Evolutionary conservation across 2,329 filamentous ascomycete species (phyloP).

Genomic region (Arthrinium puccinioides): DNA sequence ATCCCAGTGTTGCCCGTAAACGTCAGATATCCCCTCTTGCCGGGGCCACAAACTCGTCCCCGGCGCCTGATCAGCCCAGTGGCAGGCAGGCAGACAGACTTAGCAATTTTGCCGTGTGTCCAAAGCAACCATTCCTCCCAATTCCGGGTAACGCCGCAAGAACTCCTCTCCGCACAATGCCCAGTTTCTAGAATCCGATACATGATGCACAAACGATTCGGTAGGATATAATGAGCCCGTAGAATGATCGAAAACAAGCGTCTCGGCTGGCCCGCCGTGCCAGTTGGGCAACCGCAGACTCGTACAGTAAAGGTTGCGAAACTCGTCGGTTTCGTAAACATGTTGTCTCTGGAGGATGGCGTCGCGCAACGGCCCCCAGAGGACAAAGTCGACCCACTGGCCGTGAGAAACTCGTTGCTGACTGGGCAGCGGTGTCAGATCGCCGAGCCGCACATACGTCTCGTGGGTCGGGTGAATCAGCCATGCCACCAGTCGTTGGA

Average conservation of each 20-base stretch:
- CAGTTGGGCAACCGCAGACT: slow-evolving; percentile 27
- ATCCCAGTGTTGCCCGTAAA: too few species aligned
- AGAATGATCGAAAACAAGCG: slow-evolving; percentile 16
- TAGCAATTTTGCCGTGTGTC: too few species aligned
- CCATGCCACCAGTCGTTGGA: slow-evolving; percentile 21
- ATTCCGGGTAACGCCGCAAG: slow-evolving; percentile 18
- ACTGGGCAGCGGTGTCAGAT: slow-evolving; percentile 17
- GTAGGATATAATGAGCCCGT: slow-evolving; percentile 18
- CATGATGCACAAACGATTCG: slow-evolving; percentile 15
- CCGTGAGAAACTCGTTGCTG: slow-evolving; percentile 20
- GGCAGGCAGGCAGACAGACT: too few species aligned
- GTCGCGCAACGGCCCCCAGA: slow-evolving; percentile 26
- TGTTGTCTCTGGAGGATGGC: slow-evolving; percentile 26
- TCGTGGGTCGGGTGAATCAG: slow-evolving; percentile 23
- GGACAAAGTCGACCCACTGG: slow-evolving; percentile 24
- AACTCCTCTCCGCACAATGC: slow-evolving; percentile 17
- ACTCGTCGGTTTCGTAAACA: slow-evolving; percentile 29
- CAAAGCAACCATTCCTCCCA: slow-evolving; percentile 13
- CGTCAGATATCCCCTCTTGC: too few species aligned
- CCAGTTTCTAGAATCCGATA: slow-evolving; percentile 18
- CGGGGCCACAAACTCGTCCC: too few species aligned
- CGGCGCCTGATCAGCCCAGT: too few species aligned
- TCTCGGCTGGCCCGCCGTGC: slow-evolving; percentile 18
- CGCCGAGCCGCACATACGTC: slow-evolving; percentile 15
- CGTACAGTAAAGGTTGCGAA: slow-evolving; percentile 24